Evolutionary conservation across 257 asterid genomes (phyloP).

Genomic region (Solanum bukasovii): DNA sequence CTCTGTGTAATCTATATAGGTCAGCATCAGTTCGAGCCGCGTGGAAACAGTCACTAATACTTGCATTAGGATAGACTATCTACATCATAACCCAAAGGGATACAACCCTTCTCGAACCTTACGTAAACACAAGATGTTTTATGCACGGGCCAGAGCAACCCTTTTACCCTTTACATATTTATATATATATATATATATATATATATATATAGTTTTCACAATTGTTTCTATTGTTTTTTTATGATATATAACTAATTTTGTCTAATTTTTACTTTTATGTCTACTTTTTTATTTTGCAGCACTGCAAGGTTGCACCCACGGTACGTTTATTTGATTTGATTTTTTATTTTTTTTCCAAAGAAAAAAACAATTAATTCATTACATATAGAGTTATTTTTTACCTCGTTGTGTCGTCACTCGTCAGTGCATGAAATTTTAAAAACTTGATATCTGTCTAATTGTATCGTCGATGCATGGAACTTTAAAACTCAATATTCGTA

Average conservation of each 20-base stretch:
- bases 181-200: no score
- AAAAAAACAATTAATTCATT: no score
- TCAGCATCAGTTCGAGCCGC: accelerated
- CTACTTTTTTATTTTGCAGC: conserved; percentile 27
- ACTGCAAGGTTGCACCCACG: conserved; percentile 83
- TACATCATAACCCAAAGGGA: no score
- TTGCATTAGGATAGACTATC: no score
- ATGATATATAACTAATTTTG: background rate
- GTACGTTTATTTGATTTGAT: conserved; percentile 24
- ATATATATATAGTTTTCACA: background rate
- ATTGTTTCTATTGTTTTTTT: background rate
- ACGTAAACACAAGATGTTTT: background rate
- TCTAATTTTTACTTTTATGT: background rate
- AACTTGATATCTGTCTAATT: background rate
- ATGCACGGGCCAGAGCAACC: background rate
- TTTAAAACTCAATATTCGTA: background rate
- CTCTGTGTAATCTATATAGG: no score
- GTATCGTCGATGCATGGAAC: background rate
- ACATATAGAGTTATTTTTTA: no score
- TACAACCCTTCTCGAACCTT: background rate
- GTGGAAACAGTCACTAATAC: background rate
- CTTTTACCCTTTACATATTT: background rate
- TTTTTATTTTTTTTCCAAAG: no score
- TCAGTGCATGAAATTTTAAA: no score
- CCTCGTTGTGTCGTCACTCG: background rate